Evolutionary conservation across 495 filamentous ascomycete species (phyloP), one percentile per base, ranked within the genome.

Genomic region (Penicillium atrosanguineum): DNA sequence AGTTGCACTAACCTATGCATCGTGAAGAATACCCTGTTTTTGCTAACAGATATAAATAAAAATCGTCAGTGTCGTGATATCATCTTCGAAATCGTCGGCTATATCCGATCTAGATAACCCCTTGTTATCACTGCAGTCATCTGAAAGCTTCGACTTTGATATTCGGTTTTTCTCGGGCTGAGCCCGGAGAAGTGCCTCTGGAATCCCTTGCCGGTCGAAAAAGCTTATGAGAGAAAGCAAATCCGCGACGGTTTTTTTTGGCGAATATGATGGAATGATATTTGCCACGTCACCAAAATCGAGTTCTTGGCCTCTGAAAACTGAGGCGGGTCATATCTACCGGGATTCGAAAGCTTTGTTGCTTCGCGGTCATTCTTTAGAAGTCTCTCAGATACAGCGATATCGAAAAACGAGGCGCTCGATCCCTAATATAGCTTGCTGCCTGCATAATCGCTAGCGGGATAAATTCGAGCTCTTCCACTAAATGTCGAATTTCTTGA

Each of bases 371-470:
- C 50, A 45, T 29, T 48, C 11, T 53, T 29, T 2, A 16, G 61
- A 48, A 77, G 74, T 11, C 67, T 52, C 20, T 65, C 38, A 78
- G 53, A 51, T 81, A 80, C 41, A 65, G 44, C 36, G 53, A 29
- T 48, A 70, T 53, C 6, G 62, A 60, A 28, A 38, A 50, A 8
- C 67, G 52, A n/a, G 62, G 64, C 26, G 52, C 47, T 37, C 58
- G 51, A 31, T 65, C 38, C 2, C 2, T 50, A 39, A 82, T 80
- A 58, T 77, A 81, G n/a, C 65, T 69, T 9, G 75, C 74, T 1
- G 76, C 77, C 52, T 82, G 77, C 7, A 63, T 65, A 29, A 80
- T 79, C 4, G 78, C 76, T 7, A 81, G 70, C 25, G 79, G 75
- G 48, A 82, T 69, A 37, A 52, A 64, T 16, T 77, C 75, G 1